Percentiles rank a stretch among this genome's conserved stretches.
These are phyloP conservation scores for Botrytis deweyae DNA, from an alignment of 2,329 filamentous ascomycete genomes.

Conservation along the genomic window DNA sequence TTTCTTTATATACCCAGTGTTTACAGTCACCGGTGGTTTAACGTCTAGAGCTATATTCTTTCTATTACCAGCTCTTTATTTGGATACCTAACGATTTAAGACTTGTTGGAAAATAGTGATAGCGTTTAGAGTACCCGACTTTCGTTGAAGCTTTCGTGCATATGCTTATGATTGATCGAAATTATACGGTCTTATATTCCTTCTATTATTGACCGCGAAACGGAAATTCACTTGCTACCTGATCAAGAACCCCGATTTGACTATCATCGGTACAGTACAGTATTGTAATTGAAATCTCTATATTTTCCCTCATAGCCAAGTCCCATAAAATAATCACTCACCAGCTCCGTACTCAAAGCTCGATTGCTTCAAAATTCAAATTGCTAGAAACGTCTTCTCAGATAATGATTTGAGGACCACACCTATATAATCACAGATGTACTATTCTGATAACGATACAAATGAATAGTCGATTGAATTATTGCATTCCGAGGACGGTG, in stretches of 20 bases:
- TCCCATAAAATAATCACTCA: rapidly evolving
- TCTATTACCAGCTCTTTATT: background rate
- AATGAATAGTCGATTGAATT: background rate
- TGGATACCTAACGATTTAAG: background rate
- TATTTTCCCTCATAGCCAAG: background rate
- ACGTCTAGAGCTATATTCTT: background rate
- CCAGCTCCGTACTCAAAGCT: background rate
- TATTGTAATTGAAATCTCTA: background rate
- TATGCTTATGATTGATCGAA: background rate
- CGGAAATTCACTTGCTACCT: background rate
- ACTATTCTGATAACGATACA: background rate
- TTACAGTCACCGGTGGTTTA: background rate
- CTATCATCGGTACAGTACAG: background rate
- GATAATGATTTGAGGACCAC: background rate
- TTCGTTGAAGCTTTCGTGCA: background rate
- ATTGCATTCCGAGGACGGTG: background rate
- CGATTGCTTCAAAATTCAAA: background rate
- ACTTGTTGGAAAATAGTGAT: background rate
- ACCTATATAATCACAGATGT: background rate
- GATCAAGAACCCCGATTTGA: background rate
- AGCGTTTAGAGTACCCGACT: background rate
- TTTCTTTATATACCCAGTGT: slow-evolving; percentile 10
- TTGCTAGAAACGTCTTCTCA: background rate
- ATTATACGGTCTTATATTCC: background rate
- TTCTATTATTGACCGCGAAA: background rate